Percentiles rank a stretch among this genome's conserved stretches.
These are phyloP conservation scores for Aspergillus sp. DNA, from an alignment of 2,329 filamentous ascomycete genomes.

Conservation along the genomic window DNA sequence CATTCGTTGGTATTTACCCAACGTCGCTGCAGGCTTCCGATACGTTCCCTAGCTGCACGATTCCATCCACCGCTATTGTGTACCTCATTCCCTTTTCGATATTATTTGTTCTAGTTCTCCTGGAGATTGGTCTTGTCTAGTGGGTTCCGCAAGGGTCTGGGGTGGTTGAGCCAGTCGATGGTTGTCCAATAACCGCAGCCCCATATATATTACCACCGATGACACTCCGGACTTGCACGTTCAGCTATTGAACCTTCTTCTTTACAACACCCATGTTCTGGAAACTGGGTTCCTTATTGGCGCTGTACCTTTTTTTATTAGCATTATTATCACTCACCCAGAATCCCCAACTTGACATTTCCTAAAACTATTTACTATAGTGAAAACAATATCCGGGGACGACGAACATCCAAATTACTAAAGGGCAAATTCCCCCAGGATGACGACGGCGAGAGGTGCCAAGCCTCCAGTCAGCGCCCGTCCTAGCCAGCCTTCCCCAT, in stretches of 20 bases:
- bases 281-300: not conserved
- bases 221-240: constrained; percentile 3
- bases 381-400: no score
- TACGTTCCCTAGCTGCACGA: not conserved
- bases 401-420: no score
- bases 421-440: not conserved
- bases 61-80: not conserved
- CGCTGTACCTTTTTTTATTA: not conserved
- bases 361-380: no score
- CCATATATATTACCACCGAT: constrained; percentile 6
- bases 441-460: constrained; percentile 24
- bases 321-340: not conserved
- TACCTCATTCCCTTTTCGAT: not conserved
- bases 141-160: not conserved
- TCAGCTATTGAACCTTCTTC: not conserved
- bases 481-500: constrained; percentile 31
- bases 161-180: constrained; percentile 1
- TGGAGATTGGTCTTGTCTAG: not conserved
- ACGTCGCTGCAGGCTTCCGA: not conserved
- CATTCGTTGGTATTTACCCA: not conserved
- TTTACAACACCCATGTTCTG: not conserved
- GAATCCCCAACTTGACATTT: not conserved
- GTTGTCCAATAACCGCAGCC: constrained; percentile 15
- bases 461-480: constrained; percentile 32
- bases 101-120: not conserved